These are phyloP conservation scores for Fimicolochytrium jonesii DNA, from an alignment of 192 early-diverging fungal genomes.

Conservation along the genomic window DNA sequence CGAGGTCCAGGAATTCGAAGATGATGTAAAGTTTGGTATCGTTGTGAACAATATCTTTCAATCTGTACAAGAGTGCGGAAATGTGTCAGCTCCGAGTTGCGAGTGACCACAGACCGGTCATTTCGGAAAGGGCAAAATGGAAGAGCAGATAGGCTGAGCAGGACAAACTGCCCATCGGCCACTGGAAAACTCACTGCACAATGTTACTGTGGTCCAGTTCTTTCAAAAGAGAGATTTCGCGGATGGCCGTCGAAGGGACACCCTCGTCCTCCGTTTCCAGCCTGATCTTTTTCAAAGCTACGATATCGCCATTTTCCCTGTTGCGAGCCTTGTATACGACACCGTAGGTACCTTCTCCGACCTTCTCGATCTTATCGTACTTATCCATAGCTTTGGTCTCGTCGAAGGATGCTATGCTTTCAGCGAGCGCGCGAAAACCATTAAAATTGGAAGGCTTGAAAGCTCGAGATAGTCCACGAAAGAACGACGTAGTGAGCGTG, in stretches of 20 bases:
- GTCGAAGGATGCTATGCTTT: no score
- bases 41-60: constrained; percentile 84
- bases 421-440: no score
- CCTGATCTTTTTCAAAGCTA: constrained; percentile 94
- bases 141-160: neutral
- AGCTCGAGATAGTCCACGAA: no score
- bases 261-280: constrained; percentile 75
- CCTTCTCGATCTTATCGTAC: constrained; percentile 71
- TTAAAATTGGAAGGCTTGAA: no score
- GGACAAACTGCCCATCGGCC: neutral
- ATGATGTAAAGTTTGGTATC: constrained; percentile 88
- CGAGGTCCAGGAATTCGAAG: constrained; percentile 94
- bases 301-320: constrained; percentile 71
- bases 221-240: constrained; percentile 97
- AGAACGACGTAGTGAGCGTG: no score
- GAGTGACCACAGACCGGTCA: no score
- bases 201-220: constrained; percentile 93
- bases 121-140: no score
- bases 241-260: constrained; percentile 94
- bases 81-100: neutral
- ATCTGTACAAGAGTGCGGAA: constrained; percentile 41
- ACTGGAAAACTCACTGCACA: constrained; percentile 41
- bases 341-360: constrained; percentile 98
- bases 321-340: constrained; percentile 77
- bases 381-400: constrained; percentile 13